These are phyloP conservation scores for Alternaria atra DNA, from an alignment of 2,329 filamentous ascomycete species.

Conservation along the genomic window DNA sequence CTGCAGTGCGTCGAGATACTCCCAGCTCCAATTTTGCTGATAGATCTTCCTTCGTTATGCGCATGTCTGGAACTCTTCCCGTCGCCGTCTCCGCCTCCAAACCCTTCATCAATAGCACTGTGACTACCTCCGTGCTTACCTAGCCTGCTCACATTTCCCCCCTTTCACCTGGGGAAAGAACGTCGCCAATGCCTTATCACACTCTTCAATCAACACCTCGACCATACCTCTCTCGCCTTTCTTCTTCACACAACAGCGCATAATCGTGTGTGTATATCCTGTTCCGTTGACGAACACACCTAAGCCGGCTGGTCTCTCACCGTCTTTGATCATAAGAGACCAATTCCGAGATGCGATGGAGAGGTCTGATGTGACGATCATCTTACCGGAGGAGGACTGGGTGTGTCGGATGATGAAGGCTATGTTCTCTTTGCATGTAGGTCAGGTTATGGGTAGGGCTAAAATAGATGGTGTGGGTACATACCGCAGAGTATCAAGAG, in stretches of 20 bases:
- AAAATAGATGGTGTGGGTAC: not conserved
- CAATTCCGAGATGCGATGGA: slow-evolving; percentile 18
- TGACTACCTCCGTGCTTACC: not conserved
- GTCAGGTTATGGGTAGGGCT: not conserved
- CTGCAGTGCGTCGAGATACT: not conserved
- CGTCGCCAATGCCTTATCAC: slow-evolving; percentile 3
- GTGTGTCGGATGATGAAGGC: slow-evolving; percentile 23
- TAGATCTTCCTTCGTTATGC: not conserved
- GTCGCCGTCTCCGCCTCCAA: not conserved
- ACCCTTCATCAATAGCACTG: not conserved
- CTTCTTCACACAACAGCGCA: not conserved
- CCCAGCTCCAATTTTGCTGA: not conserved
- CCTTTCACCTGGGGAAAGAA: slow-evolving; percentile 10
- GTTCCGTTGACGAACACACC: slow-evolving; percentile 20
- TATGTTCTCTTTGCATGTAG: slow-evolving; percentile 13
- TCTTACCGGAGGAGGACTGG: slow-evolving; percentile 18
- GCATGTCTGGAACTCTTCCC: not conserved
- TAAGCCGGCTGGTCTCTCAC: not conserved
- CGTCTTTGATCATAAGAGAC: not conserved
- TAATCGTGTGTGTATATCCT: slow-evolving; percentile 15
- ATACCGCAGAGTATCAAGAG: slow-evolving; percentile 12
- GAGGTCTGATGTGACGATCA: slow-evolving; percentile 10
- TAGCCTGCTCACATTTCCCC: not conserved
- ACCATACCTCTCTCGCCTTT: slow-evolving; percentile 4
- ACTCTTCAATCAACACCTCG: slow-evolving; percentile 8